Evolutionary conservation across 2,329 filamentous ascomycete genomes (phyloP), one percentile per base, ranked within the genome.

Genomic region (Sporothrix curviconia): DNA sequence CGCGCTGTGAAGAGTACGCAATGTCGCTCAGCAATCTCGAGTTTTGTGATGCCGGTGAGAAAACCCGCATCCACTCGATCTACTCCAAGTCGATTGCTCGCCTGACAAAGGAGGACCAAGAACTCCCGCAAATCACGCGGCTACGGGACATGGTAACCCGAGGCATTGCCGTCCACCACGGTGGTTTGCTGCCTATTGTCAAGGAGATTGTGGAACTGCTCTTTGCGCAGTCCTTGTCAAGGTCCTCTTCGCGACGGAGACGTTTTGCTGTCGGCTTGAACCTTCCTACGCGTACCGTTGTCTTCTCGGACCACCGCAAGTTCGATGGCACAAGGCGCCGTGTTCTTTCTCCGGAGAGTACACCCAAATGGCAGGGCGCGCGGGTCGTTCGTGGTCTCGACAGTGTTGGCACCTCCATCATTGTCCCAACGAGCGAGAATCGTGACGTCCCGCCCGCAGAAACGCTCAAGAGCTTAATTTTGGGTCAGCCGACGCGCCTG

Each of bases 241-340:
- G 72, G 89, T 99, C 3, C 80, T 99, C 2, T 99, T 99, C 67
- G 94, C 94, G 0, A 99, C 94, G 0, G 94, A 99, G 70, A 99
- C 94, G 0, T 99, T n/a, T 99, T 71, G 94, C 94, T 36, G 99
- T 99, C 92, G 94, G 94, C 28, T 79, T 99, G 32, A 99, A 99
- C 68, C 75, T 99, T 57, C 94, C 94, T 0, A 99, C 94, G 1
- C 83, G 94, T 63, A 99, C 94, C 0, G 94, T 99, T 0, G 92
- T 97, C 2, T 99, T 99, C 71, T 97, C 94, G 11, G 94, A 94
- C 9, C 96, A 94, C 71, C 85, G 94, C 53, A 99, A 99, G 70
- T 92, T 96, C 64, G 94, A 99, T 67, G 94, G 94, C 6, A 89
- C 94, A 64, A 83, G 84, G 4, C 97, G 97, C 75, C 82, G 94